A percentile compares a stretch with the other conserved stretches of the same genome.
Conservation (phyloP, 108 stramenopile genomes). For the Discostella stelligeroides region DNA sequence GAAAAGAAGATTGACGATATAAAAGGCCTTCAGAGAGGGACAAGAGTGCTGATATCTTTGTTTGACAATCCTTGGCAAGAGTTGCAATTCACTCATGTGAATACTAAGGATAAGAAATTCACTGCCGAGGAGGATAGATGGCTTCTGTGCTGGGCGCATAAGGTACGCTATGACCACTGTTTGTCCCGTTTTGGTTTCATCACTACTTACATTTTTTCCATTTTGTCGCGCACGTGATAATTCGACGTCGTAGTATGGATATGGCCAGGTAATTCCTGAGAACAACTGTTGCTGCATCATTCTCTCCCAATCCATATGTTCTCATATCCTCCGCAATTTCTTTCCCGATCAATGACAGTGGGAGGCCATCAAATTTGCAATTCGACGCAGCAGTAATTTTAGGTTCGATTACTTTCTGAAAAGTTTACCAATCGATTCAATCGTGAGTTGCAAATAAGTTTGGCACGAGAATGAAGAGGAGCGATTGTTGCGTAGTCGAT, state of each 20-base stretch:
- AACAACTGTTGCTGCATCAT: neutral
- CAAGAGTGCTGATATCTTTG: conserved; percentile 65
- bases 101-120: conserved; percentile 58
- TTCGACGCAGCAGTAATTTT: conserved; percentile 78
- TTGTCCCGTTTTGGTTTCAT: too few species aligned
- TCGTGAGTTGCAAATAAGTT: neutral
- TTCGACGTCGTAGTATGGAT: conserved; percentile 61
- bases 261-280: conserved; percentile 43
- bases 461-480: too few species aligned
- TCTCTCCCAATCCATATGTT: neutral
- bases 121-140: conserved; percentile 49
- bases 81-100: conserved; percentile 72
- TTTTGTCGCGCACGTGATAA: neutral
- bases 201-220: neutral
- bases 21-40: conserved; percentile 69
- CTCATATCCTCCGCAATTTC: neutral
- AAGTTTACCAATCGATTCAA: conserved; percentile 46
- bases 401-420: conserved; percentile 87
- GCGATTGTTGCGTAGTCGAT: neutral
- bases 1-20: conserved; percentile 85
- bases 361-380: conserved; percentile 88
- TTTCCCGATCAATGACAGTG: conserved; percentile 42
- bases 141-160: conserved; percentile 67
- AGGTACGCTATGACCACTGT: conserved; percentile 53
- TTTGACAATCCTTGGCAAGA: conserved; percentile 92